Percentiles rank a stretch among this genome's conserved stretches.
phyloP scores from a whole-genome alignment of 345 rosid genomes.

The Cochlearia excelsa region DNA sequence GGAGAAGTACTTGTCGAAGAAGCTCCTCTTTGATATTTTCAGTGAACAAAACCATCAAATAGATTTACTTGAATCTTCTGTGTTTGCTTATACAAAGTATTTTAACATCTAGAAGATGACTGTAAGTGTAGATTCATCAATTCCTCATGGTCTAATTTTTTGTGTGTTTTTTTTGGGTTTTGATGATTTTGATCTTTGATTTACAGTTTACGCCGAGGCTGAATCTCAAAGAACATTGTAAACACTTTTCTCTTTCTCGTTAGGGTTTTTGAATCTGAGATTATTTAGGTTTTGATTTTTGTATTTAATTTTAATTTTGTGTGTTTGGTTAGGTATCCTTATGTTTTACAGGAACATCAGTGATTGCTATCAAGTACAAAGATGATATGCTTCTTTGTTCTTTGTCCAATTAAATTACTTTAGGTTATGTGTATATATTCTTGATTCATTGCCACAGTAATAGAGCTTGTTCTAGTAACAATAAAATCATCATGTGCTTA shows the following conservation, averaged over 20 bases:
- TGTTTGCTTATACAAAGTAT: too few species aligned
- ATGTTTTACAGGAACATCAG: constrained; percentile 81
- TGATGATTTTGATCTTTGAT: neutral
- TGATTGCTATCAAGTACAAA: constrained; percentile 74
- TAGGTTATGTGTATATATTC: too few species aligned
- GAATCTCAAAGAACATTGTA: constrained; percentile 51
- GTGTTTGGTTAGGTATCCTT: constrained; percentile 53
- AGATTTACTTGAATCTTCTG: neutral
- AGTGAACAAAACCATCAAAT: too few species aligned
- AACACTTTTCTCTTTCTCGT: neutral
- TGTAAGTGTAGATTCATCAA: constrained; percentile 21
- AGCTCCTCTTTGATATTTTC: too few species aligned
- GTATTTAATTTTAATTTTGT: neutral
- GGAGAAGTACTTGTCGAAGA: too few species aligned
- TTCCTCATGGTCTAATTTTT: neutral
- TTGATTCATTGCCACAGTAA: too few species aligned
- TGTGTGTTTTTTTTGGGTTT: neutral
- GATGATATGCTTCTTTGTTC: constrained; percentile 37
- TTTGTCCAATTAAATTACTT: too few species aligned
- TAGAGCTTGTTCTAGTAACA: too few species aligned
- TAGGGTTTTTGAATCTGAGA: constrained; percentile 3
- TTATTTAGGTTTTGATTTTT: neutral
- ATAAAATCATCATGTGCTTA: constrained; percentile 12
- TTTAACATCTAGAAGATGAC: constrained; percentile 15
- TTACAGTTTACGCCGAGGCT: constrained; percentile 34